Evolutionary conservation across 768 basidiomycete genomes (phyloP).

Genomic region (Russula brevipes): DNA sequence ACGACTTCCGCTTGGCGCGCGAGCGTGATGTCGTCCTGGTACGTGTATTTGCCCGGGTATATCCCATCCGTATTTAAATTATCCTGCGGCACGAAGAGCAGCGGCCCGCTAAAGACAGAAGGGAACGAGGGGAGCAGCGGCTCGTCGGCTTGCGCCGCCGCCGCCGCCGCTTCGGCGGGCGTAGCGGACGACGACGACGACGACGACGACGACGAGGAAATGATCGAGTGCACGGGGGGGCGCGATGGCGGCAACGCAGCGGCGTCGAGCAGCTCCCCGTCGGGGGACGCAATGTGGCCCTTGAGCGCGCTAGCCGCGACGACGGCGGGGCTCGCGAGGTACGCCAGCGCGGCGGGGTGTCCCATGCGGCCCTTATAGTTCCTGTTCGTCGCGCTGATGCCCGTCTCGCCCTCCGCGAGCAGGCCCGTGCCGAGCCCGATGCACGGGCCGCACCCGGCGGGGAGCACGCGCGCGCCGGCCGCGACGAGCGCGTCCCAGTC

Average conservation of each 20-base stretch:
- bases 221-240: constrained; percentile 56
- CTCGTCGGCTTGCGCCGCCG: constrained; percentile 38
- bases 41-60: constrained; percentile 98
- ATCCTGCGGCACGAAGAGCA: constrained; percentile 94
- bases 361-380: constrained; percentile 99
- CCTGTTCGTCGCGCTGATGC: constrained; percentile 96
- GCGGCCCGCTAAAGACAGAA: constrained; percentile 66
- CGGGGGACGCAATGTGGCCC: constrained; percentile 85
- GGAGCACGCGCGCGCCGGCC: constrained; percentile 89
- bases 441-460: constrained; percentile 96
- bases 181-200: constrained; percentile 23
- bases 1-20: constrained; percentile 91
- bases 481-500: constrained; percentile 83
- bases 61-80: constrained; percentile 98
- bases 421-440: constrained; percentile 93
- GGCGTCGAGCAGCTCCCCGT: constrained; percentile 46
- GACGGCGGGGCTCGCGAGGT: constrained; percentile 93
- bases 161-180: too few species aligned
- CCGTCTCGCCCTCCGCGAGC: constrained; percentile 89
- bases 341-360: constrained; percentile 88
- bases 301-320: constrained; percentile 94
- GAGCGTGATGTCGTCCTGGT: constrained; percentile 98
- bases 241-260: constrained; percentile 44
- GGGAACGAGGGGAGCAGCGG: constrained; percentile 82
- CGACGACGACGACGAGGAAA: constrained; percentile 20